Evolutionary conservation across 768 basidiomycete species (phyloP).

Genomic region (Mycena albidolilacea): DNA sequence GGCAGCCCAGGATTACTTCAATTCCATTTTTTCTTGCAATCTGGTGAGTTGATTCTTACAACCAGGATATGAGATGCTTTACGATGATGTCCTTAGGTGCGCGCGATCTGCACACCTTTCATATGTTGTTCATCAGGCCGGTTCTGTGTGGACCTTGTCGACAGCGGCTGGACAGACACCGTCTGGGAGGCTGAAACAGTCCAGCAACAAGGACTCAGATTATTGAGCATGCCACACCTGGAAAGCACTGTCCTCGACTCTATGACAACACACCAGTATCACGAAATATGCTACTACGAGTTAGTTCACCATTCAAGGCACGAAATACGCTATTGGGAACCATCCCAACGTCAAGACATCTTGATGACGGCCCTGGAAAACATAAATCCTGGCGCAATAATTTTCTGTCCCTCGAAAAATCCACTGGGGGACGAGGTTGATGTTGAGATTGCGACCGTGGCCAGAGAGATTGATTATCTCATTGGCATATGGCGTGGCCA

Average conservation of each 20-base stretch:
- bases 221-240: not conserved
- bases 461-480: not conserved
- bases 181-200: too few relatives aligned
- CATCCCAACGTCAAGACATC: not conserved
- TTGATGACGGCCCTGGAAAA: not conserved
- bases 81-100: not conserved
- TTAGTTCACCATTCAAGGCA: too few relatives aligned
- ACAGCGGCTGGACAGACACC: not conserved
- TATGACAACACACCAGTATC: not conserved
- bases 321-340: not conserved
- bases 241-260: not conserved
- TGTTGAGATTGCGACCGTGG: not conserved
- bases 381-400: not conserved
- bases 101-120: not conserved
- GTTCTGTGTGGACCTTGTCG: not conserved
- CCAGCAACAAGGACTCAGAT: not conserved
- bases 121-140: constrained; percentile 3
- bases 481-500: too few relatives aligned
- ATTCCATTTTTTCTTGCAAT: not conserved
- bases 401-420: not conserved
- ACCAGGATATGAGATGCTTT: not conserved
- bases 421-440: not conserved
- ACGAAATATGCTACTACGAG: not conserved
- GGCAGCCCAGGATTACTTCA: not conserved
- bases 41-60: not conserved